Evolutionary conservation across 2,329 filamentous ascomycete species (phyloP).

Genomic region (Volutella citrinella): DNA sequence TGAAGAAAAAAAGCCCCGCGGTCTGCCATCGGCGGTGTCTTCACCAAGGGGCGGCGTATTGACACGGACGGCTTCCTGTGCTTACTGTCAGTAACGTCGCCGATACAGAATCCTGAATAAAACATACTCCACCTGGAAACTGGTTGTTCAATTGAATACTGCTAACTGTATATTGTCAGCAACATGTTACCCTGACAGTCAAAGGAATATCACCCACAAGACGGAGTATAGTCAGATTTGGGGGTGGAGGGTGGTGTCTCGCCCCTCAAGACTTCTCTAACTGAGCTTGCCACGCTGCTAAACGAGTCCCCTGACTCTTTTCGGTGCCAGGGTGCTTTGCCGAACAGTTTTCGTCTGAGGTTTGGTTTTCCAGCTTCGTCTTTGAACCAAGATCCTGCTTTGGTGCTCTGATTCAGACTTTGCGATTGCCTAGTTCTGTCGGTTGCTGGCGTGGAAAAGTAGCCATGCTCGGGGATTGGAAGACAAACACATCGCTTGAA

Average conservation of each 20-base stretch:
- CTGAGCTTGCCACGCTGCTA: conserved; percentile 39
- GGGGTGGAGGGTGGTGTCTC: conserved; percentile 32
- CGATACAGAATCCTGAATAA: neutral
- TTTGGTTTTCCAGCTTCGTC: conserved; percentile 27
- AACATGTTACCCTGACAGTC: neutral
- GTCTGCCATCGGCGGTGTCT: conserved; percentile 32
- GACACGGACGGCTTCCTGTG: conserved; percentile 47
- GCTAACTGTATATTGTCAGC: conserved; percentile 12
- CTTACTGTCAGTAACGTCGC: conserved; percentile 6
- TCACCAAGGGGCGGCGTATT: conserved; percentile 45
- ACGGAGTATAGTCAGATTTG: conserved; percentile 10
- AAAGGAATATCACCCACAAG: conserved; percentile 11
- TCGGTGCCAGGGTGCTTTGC: conserved; percentile 38
- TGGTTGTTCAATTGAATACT: conserved; percentile 14
- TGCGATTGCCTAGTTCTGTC: conserved; percentile 14
- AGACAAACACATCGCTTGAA: conserved; percentile 8
- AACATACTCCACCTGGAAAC: conserved; percentile 35
- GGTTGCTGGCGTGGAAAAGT: conserved; percentile 4
- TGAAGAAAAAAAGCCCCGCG: conserved; percentile 43
- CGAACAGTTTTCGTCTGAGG: conserved; percentile 37
- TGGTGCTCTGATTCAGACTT: conserved; percentile 18
- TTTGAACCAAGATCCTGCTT: conserved; percentile 28
- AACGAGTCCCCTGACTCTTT: conserved; percentile 37
- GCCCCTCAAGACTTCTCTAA: conserved; percentile 38
- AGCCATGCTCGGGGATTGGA: conserved; percentile 16